A percentile compares a stretch with the other conserved stretches of the same genome.
phyloP scores from a whole-genome alignment of 2,329 filamentous ascomycete species.

The Dissoconium aciculare region DNA sequence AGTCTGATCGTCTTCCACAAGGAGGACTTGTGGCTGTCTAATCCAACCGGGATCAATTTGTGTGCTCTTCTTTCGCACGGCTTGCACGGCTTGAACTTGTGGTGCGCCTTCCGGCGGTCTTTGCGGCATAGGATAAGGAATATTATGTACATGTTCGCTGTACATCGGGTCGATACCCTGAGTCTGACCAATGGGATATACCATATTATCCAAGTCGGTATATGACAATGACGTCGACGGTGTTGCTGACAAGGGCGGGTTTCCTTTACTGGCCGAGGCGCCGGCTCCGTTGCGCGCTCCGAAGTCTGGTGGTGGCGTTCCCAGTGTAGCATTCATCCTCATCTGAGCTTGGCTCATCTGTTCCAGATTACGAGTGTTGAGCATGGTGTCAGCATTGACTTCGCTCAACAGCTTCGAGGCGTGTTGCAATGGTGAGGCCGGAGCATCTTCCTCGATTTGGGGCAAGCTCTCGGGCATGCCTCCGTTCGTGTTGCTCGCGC shows the following conservation, averaged over 20 bases:
- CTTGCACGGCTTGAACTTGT: conserved; percentile 28
- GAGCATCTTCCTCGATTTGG: conserved; percentile 42
- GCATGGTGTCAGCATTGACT: conserved; percentile 48
- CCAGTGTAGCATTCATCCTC: conserved; percentile 39
- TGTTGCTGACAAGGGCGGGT: conserved; percentile 30
- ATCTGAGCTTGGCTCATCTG: conserved; percentile 46
- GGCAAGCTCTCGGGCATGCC: conserved; percentile 22
- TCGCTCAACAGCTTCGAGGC: conserved; percentile 52
- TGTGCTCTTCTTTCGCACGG: conserved; percentile 45
- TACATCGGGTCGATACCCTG: conserved; percentile 92
- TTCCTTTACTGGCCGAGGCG: conserved; percentile 30
- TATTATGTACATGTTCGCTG: conserved; percentile 85
- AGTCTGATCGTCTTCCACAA: conserved; percentile 71
- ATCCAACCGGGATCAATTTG: conserved; percentile 50
- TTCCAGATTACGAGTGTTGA: conserved; percentile 50
- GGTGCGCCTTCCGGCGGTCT: conserved; percentile 39
- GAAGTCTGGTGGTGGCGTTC: conserved; percentile 42
- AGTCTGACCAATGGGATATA: conserved; percentile 81
- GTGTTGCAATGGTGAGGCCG: conserved; percentile 52
- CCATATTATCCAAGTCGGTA: conserved; percentile 52
- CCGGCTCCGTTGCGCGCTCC: conserved; percentile 21
- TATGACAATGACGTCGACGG: conserved; percentile 40
- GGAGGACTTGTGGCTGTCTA: conserved; percentile 59
- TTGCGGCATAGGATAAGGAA: conserved; percentile 66
- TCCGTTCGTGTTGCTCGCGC: conserved; percentile 18